These are phyloP conservation scores for Teratosphaeriaceae sp. DNA, from an alignment of 2,329 filamentous ascomycete genomes.

Conservation along the genomic window DNA sequence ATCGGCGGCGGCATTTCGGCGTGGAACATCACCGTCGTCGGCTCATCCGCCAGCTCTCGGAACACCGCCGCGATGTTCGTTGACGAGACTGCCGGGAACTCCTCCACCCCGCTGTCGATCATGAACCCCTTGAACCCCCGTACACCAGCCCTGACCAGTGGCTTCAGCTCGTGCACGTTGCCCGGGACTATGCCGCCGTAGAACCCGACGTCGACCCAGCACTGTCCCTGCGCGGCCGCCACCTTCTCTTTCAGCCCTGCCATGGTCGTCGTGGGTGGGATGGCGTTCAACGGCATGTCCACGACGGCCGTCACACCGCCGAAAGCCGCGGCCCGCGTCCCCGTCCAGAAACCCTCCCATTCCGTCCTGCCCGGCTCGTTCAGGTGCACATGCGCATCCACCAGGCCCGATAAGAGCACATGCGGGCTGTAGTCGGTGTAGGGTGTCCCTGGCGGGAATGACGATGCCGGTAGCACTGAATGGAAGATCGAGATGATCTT, in stretches of 20 bases:
- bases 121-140: slow-evolving; percentile 96
- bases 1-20: slow-evolving; percentile 97
- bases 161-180: slow-evolving; percentile 71
- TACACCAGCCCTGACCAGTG: slow-evolving; percentile 77
- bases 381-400: slow-evolving; percentile 95
- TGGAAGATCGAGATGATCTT: slow-evolving; percentile 75
- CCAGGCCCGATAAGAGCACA: slow-evolving; percentile 80
- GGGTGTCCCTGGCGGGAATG: slow-evolving; percentile 63
- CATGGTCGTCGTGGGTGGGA: slow-evolving; percentile 90
- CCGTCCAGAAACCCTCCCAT: slow-evolving; percentile 97
- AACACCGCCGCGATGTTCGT: slow-evolving; percentile 75
- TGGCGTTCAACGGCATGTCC: slow-evolving; percentile 96
- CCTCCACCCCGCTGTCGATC: slow-evolving; percentile 93
- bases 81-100: slow-evolving; percentile 87
- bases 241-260: slow-evolving; percentile 78
- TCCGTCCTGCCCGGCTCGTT: slow-evolving; percentile 95
- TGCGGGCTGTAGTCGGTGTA: slow-evolving; percentile 83
- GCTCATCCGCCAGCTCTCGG: slow-evolving; percentile 66
- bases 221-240: slow-evolving; percentile 73
- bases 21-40: slow-evolving; percentile 97
- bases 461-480: slow-evolving; percentile 63
- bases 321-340: slow-evolving; percentile 86
- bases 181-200: slow-evolving; percentile 93
- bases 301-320: slow-evolving; percentile 95
- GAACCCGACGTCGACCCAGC: slow-evolving; percentile 98